Evolutionary conservation across 2,329 filamentous ascomycete genomes (phyloP).

Genomic region (Penicillium sp.): DNA sequence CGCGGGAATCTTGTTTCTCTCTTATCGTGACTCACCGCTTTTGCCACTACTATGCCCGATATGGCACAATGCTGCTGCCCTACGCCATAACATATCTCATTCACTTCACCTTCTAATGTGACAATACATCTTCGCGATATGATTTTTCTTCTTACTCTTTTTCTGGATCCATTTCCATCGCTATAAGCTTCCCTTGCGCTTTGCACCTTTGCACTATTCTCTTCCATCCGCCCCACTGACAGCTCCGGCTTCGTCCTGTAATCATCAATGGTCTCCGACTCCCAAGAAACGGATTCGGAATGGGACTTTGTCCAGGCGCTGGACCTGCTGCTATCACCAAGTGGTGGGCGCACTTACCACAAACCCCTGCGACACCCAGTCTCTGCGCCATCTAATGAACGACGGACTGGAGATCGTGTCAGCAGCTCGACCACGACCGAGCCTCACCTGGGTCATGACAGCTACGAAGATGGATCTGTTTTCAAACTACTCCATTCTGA

Average conservation of each 20-base stretch:
- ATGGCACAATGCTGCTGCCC: background rate
- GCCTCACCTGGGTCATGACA: background rate
- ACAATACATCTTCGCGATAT: background rate
- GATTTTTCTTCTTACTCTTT: background rate
- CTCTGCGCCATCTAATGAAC: background rate
- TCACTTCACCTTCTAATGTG: background rate
- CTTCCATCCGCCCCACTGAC: background rate
- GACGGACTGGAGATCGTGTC: background rate
- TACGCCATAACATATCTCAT: background rate
- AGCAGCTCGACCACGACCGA: background rate
- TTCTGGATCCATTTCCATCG: background rate
- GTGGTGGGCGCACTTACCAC: conserved; percentile 13
- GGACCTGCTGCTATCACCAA: conserved; percentile 42
- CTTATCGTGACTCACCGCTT: background rate
- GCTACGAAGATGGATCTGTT: background rate
- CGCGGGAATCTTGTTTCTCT: background rate
- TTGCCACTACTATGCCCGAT: background rate
- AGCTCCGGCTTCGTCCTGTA: background rate
- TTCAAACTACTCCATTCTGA: background rate
- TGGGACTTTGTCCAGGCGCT: conserved; percentile 51
- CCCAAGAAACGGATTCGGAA: conserved; percentile 28
- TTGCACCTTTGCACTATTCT: background rate
- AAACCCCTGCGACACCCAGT: background rate
- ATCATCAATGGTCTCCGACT: conserved; percentile 31
- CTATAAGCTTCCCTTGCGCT: background rate